Evolutionary conservation across 2,329 filamentous ascomycete species (phyloP).

Genomic region (Coniochaeta ligniaria): DNA sequence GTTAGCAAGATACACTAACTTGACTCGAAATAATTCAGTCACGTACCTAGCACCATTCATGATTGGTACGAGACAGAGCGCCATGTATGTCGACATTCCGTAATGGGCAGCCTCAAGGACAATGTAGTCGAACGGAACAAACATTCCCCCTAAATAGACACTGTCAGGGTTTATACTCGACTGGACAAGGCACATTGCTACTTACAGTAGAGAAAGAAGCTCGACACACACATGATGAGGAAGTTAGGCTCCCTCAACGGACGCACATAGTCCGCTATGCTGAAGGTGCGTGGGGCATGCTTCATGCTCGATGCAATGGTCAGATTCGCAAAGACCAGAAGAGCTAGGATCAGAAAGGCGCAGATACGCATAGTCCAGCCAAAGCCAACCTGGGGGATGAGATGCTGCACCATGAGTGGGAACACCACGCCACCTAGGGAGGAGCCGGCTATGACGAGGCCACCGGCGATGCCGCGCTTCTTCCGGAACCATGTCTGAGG

Average conservation of each 20-base stretch:
- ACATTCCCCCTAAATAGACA: slow-evolving; percentile 5
- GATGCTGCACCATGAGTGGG: slow-evolving; percentile 7
- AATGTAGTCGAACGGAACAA: slow-evolving; percentile 12
- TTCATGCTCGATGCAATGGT: neutral
- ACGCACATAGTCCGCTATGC: neutral
- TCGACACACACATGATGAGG: neutral
- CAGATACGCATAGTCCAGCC: slow-evolving; percentile 8
- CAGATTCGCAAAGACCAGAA: slow-evolving; percentile 2
- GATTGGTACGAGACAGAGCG: slow-evolving; percentile 11
- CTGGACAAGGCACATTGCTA: neutral
- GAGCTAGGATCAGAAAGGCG: slow-evolving; percentile 6
- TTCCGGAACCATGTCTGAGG: slow-evolving; percentile 1
- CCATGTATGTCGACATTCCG: slow-evolving; percentile 11
- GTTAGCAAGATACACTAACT: neutral
- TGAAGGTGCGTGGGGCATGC: neutral
- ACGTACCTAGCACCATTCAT: slow-evolving; percentile 15
- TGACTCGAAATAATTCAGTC: neutral
- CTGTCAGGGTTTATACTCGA: no score
- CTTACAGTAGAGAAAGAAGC: slow-evolving; percentile 4
- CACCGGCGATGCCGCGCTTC: slow-evolving; percentile 5
- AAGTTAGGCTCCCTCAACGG: neutral
- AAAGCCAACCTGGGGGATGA: slow-evolving; percentile 8
- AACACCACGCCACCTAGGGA: slow-evolving; percentile 9
- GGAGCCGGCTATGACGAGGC: slow-evolving; percentile 7
- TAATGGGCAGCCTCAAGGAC: slow-evolving; percentile 12